A percentile compares a stretch with the other conserved stretches of the same genome.
phyloP scores from a whole-genome alignment of 2,329 filamentous ascomycete species.

The Calonectria multiphialidica region DNA sequence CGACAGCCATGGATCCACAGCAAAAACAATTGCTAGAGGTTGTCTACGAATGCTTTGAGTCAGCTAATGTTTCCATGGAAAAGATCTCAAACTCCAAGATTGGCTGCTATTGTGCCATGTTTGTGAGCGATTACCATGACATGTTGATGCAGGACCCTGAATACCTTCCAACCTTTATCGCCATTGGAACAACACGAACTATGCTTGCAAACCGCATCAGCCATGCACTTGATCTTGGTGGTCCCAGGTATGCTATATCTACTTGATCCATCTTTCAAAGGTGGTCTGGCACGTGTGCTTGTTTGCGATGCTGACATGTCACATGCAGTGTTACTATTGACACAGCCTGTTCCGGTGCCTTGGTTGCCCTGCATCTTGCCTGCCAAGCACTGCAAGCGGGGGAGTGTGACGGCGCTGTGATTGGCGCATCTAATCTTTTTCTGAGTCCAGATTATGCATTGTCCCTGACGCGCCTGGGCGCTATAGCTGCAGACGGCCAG shows the following conservation, averaged over 20 bases:
- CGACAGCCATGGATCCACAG: conserved; percentile 41
- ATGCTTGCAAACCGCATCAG: conserved; percentile 43
- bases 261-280: not conserved
- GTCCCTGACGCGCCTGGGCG: conserved; percentile 37
- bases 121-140: conserved; percentile 39
- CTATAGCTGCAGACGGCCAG: conserved; percentile 47
- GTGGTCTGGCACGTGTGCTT: not conserved
- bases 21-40: conserved; percentile 41
- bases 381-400: conserved; percentile 46
- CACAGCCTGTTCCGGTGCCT: conserved; percentile 59
- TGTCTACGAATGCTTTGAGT: conserved; percentile 40
- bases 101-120: conserved; percentile 42
- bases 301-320: conserved; percentile 15
- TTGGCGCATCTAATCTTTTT: conserved; percentile 48
- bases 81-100: conserved; percentile 38
- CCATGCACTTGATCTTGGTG: conserved; percentile 40
- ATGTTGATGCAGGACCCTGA: conserved; percentile 42
- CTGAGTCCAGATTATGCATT: conserved; percentile 41
- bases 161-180: conserved; percentile 41
- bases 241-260: conserved; percentile 34
- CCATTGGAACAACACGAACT: conserved; percentile 41
- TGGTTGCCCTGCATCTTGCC: conserved; percentile 57
- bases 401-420: conserved; percentile 48
- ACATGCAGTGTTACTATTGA: conserved; percentile 56
- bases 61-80: conserved; percentile 39